A percentile compares a stretch with the other conserved stretches of the same genome.
Evolutionary conservation across 2,329 filamentous ascomycete species (phyloP).

Genomic region (Beauveria sp.): DNA sequence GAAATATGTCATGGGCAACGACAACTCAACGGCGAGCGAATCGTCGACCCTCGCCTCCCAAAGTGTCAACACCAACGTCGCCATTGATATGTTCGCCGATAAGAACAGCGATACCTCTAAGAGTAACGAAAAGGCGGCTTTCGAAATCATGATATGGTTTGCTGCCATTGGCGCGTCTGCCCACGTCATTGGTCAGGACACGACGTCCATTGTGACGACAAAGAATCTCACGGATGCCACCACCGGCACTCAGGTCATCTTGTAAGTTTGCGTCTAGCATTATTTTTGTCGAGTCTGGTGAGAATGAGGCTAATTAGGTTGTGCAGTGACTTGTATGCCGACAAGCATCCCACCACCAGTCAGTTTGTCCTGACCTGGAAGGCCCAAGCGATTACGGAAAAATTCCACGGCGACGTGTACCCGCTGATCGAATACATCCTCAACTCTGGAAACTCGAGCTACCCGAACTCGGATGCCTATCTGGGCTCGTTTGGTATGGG

Average conservation of each 20-base stretch:
- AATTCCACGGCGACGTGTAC: constrained; percentile 39
- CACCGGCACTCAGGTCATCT: constrained; percentile 21
- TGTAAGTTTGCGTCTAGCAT: constrained; percentile 24
- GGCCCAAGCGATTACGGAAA: constrained; percentile 24
- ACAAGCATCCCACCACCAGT: constrained; percentile 25
- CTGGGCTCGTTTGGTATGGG: constrained; percentile 46
- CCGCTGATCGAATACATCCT: constrained; percentile 36
- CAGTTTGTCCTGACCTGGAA: constrained; percentile 47
- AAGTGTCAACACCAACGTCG: constrained; percentile 46
- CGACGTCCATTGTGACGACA: constrained; percentile 23
- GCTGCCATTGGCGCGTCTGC: constrained; percentile 37
- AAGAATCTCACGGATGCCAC: constrained; percentile 27
- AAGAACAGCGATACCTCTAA: constrained; percentile 30
- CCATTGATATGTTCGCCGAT: constrained; percentile 52
- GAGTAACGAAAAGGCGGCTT: constrained; percentile 33
- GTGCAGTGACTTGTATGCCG: constrained; percentile 34
- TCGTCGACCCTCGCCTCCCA: constrained; percentile 28
- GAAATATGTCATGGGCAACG: constrained; percentile 41
- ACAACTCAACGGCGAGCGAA: constrained; percentile 21
- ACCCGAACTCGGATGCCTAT: constrained; percentile 35
- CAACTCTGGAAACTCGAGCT: constrained; percentile 23
- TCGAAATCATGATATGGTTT: constrained; percentile 53
- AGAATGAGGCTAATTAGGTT: constrained; percentile 3
- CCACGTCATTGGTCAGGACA: constrained; percentile 37
- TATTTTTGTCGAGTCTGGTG: neutral